Conservation (phyloP, 2,329 filamentous ascomycete species). For the Parastagonospora nodorum region DNA sequence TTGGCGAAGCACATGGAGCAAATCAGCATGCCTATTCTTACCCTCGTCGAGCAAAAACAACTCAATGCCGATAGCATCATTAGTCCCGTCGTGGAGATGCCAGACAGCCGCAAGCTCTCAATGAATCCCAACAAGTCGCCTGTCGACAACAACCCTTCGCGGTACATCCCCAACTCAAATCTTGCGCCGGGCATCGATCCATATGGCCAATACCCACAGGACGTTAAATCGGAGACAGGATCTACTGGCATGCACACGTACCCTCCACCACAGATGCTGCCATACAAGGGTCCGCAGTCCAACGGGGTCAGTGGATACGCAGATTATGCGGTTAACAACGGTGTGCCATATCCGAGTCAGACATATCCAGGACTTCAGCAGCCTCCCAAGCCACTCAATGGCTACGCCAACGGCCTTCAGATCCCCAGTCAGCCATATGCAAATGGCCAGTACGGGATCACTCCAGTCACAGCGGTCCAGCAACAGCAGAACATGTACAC, state of each 20-base stretch:
- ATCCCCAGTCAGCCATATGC: constrained; percentile 34
- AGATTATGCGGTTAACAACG: constrained; percentile 23
- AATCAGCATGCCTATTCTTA: constrained; percentile 79
- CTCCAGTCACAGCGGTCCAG: constrained; percentile 34
- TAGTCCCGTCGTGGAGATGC: constrained; percentile 44
- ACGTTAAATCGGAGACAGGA: constrained; percentile 22
- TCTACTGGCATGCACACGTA: constrained; percentile 45
- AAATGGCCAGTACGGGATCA: constrained; percentile 36
- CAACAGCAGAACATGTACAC: constrained; percentile 39
- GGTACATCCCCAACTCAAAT: constrained; percentile 35
- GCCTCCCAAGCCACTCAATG: constrained; percentile 32
- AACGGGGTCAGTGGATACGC: constrained; percentile 26
- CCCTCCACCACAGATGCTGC: constrained; percentile 43
- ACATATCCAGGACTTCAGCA: constrained; percentile 44
- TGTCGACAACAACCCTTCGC: constrained; percentile 38
- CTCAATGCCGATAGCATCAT: constrained; percentile 45
- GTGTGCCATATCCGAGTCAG: constrained; percentile 27
- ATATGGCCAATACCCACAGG: constrained; percentile 30
- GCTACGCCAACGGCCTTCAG: constrained; percentile 36
- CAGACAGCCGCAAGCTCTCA: constrained; percentile 41
- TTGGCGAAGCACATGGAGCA: constrained; percentile 94
- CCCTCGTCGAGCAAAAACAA: constrained; percentile 47
- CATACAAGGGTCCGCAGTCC: constrained; percentile 23
- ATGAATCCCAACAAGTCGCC: constrained; percentile 34
- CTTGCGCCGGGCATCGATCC: constrained; percentile 41